A percentile compares a stretch with the other conserved stretches of the same genome.
phyloP scores from a whole-genome alignment of 306 rosid genomes.

The Cicer chorassanicum region DNA sequence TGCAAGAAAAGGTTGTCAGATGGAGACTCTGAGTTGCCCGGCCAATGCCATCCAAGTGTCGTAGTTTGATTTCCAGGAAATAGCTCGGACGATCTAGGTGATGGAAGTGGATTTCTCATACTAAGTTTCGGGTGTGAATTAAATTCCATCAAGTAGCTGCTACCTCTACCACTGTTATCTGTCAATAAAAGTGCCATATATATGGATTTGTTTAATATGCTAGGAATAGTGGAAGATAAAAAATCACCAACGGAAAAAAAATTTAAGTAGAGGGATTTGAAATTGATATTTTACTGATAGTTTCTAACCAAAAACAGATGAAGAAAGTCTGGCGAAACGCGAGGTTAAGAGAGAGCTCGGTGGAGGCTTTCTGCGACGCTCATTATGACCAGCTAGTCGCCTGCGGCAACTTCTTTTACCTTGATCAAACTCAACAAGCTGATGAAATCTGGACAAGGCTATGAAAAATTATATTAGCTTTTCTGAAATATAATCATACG shows the following conservation, averaged over 20 bases:
- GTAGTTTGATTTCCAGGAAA: constrained; percentile 52
- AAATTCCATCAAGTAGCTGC: constrained; percentile 83
- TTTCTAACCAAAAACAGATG: constrained; percentile 67
- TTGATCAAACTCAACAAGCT: constrained; percentile 90
- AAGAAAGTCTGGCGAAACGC: constrained; percentile 61
- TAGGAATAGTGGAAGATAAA: constrained; percentile 14
- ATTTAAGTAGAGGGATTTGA: not conserved
- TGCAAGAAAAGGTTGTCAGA: constrained; percentile 62
- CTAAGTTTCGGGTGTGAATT: constrained; percentile 61
- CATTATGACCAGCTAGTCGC: constrained; percentile 95
- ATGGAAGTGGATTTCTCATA: constrained; percentile 59
- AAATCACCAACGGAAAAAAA: not conserved
- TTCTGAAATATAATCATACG: not conserved
- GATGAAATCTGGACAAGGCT: constrained; percentile 77
- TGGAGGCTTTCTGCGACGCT: constrained; percentile 92
- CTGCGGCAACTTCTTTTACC: constrained; percentile 95
- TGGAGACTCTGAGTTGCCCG: constrained; percentile 58
- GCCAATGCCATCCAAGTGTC: constrained; percentile 75
- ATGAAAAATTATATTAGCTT: constrained; percentile 47
- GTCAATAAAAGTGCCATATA: constrained; percentile 39
- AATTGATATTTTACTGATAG: constrained; percentile 38
- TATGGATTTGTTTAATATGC: constrained; percentile 13
- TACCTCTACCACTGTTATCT: constrained; percentile 66
- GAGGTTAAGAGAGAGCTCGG: constrained; percentile 71
- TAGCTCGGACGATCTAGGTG: constrained; percentile 60